A percentile compares a stretch with the other conserved stretches of the same genome.
phyloP scores from a whole-genome alignment of 805 yeast genomes.

The Ogataea saltuana region DNA sequence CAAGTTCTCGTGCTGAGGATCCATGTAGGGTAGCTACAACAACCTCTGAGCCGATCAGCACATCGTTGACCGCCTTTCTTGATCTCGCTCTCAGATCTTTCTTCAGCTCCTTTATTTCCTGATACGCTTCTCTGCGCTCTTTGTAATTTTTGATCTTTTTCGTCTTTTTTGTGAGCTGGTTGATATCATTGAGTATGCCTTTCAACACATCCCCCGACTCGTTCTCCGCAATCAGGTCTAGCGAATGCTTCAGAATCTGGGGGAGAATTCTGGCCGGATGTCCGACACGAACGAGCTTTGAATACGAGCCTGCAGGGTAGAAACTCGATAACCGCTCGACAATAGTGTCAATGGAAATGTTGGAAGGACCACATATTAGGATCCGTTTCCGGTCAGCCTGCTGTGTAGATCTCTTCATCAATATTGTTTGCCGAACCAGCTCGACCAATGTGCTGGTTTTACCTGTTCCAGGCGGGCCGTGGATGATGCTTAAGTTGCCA shows the following conservation, averaged over 20 bases:
- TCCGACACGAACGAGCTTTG: constrained; percentile 72
- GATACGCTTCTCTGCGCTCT: constrained; percentile 68
- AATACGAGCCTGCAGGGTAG: constrained; percentile 40
- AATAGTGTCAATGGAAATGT: constrained; percentile 88
- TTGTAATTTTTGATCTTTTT: constrained; percentile 54
- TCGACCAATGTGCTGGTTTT: constrained; percentile 86
- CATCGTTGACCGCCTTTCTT: constrained; percentile 55
- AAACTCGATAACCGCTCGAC: constrained; percentile 65
- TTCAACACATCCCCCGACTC: constrained; percentile 59
- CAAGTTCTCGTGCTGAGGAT: constrained; percentile 70
- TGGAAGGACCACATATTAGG: constrained; percentile 92
- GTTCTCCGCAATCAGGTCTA: constrained; percentile 67
- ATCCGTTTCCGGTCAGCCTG: constrained; percentile 44
- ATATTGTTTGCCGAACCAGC: constrained; percentile 68
- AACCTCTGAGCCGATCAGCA: constrained; percentile 63
- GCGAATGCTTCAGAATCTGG: constrained; percentile 63
- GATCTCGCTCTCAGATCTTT: constrained; percentile 73
- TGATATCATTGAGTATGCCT: constrained; percentile 74
- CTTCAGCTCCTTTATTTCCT: constrained; percentile 64
- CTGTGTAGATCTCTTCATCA: constrained; percentile 24
- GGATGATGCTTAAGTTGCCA: constrained; percentile 55
- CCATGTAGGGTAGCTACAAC: constrained; percentile 88
- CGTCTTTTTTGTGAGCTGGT: constrained; percentile 44
- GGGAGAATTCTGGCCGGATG: constrained; percentile 87
- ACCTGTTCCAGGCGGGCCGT: constrained; percentile 86